phyloP scores from a whole-genome alignment of 2,329 filamentous ascomycete genomes.

The Pseudomassariella vexata region DNA sequence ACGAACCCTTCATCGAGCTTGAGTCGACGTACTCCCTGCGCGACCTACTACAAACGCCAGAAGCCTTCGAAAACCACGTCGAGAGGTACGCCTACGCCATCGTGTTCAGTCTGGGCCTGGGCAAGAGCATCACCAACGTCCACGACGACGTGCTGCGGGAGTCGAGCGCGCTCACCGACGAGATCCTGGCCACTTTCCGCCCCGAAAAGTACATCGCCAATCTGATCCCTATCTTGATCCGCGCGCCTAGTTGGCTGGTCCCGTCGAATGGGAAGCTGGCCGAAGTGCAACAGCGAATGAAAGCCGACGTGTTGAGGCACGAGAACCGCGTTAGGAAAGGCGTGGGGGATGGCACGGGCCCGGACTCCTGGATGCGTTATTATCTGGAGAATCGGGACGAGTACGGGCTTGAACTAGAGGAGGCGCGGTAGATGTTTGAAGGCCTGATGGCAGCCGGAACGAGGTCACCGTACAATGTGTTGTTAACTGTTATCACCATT shows the following conservation, averaged over 20 bases:
- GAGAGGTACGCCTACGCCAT: constrained; percentile 2
- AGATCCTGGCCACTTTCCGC: constrained; percentile 1
- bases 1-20: constrained; percentile 3
- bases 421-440: background rate
- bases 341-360: constrained; percentile 1
- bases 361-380: constrained; percentile 1
- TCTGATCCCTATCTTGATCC: constrained; percentile 1
- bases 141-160: background rate
- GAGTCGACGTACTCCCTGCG: constrained; percentile 2
- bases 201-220: constrained; percentile 1
- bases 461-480: constrained; percentile 4
- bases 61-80: constrained; percentile 1
- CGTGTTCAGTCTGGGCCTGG: constrained; percentile 1
- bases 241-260: constrained; percentile 2
- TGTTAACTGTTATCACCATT: constrained; percentile 5
- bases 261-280: constrained; percentile 2
- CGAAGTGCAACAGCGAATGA: background rate
- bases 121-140: constrained; percentile 1
- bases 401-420: background rate
- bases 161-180: constrained; percentile 1
- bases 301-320: background rate
- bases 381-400: constrained; percentile 3
- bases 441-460: constrained; percentile 2
- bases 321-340: background rate
- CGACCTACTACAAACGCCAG: background rate